Evolutionary conservation across 225 moss, liverwort and hornwort species (phyloP), one percentile per base, ranked within the genome.

Genomic region (Antitrichia curtipendula): DNA sequence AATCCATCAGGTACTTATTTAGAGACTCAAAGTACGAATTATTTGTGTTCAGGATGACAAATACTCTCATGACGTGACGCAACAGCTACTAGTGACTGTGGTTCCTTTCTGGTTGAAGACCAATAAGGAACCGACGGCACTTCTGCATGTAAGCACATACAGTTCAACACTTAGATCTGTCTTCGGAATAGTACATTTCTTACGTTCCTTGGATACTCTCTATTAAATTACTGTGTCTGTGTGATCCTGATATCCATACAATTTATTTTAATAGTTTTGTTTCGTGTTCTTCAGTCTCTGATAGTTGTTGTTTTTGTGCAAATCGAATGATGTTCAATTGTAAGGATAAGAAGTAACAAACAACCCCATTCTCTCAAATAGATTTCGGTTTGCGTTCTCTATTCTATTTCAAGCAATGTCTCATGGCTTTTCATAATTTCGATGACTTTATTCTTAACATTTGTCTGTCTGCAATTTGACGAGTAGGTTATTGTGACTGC

Each of bases 11-110:
- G n/a, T 68, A 49, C 62, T 85, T 85, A 71, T 74, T 50, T 50
- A 60, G 62, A 41, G 32, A 43, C 56, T 87, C 71, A 70, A 40
- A 82, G 15, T 83, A 45, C 75, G 54, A 59, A 53, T 84, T 41
- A 6, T 85, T 69, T 83, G 65, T 87, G 78, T 87, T 86, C 96
- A 98, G 99, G 95, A 97, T 89, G 96, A 97, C 89, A 95, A 89
- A 74, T 93, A 97, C 87, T 99, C 99, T 59, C 96, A 99, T 91
- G 94, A 96, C 82, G 96, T 97, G 84, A 95, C 96, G 31, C 90
- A 95, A 83, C 91, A 99, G 64, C 92, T 97, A 82, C 83, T 99
- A 85, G 91, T 93, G 61, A 95, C 91, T 75, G 90, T 97, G 56
- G 92, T 99, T 72, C 99, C 99, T 61, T 94, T 91, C 87, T 99